These are phyloP conservation scores for Hordeum marinum DNA, from an alignment of 176 grass and related monocot genomes.

Conservation along the genomic window DNA sequence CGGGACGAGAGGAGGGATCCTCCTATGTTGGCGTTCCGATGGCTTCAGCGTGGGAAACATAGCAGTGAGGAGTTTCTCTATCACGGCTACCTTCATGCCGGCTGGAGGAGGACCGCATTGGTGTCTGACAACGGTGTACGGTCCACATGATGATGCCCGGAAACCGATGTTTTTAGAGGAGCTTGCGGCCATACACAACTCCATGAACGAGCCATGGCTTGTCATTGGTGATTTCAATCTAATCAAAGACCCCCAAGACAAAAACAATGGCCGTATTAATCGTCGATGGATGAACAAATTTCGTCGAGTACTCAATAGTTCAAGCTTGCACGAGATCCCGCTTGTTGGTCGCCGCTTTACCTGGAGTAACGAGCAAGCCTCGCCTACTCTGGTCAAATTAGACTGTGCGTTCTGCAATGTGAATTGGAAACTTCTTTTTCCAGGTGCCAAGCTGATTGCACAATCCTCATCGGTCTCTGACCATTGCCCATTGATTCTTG, in stretches of 20 bases:
- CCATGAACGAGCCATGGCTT: background rate
- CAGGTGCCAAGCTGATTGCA: background rate
- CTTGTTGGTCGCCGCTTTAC: background rate
- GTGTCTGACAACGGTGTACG: background rate
- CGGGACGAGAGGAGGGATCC: too few relatives aligned
- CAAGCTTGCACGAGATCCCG: background rate
- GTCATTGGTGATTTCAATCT: background rate
- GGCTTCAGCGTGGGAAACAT: too few relatives aligned
- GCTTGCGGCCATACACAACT: background rate
- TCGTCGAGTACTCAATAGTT: fast-evolving
- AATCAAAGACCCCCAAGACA: background rate
- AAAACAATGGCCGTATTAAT: background rate
- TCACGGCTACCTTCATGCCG: too few relatives aligned
- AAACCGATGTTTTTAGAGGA: background rate
- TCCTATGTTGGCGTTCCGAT: too few relatives aligned
- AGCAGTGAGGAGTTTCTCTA: too few relatives aligned
- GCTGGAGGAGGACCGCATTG: too few relatives aligned
- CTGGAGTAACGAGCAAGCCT: background rate
- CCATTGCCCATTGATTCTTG: background rate
- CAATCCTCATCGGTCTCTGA: background rate
- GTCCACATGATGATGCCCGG: background rate
- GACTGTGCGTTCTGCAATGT: background rate
- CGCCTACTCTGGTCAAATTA: background rate
- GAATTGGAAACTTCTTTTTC: background rate
- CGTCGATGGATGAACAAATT: background rate